A percentile compares a stretch with the other conserved stretches of the same genome.
Conservation (phyloP, 2,329 filamentous ascomycete genomes). For the Didymellaceae sp. region DNA sequence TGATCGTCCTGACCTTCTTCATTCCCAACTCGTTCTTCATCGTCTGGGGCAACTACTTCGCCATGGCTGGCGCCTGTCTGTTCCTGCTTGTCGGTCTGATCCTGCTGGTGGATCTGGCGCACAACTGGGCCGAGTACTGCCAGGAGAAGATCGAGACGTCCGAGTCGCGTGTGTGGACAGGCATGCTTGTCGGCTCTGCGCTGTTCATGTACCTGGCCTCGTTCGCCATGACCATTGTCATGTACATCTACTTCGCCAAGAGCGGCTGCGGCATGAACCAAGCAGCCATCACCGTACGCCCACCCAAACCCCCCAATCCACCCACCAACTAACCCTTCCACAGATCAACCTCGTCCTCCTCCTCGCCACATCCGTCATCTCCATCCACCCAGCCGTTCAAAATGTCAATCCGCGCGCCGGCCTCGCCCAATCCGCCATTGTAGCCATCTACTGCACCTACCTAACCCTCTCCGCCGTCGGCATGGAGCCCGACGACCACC, state of each 20-base stretch:
- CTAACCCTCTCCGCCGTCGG: constrained; percentile 97
- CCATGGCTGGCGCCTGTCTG: constrained; percentile 85
- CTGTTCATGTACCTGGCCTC: constrained; percentile 91
- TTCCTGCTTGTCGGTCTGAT: constrained; percentile 94
- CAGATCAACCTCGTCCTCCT: constrained; percentile 84
- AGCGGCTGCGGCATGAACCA: constrained; percentile 93
- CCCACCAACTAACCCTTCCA: constrained; percentile 8
- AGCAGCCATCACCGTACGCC: constrained; percentile 78
- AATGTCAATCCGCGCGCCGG: constrained; percentile 92
- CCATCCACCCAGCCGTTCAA: constrained; percentile 88
- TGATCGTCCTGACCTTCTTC: constrained; percentile 91
- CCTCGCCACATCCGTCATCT: constrained; percentile 79
- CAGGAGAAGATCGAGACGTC: constrained; percentile 89
- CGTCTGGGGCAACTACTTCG: constrained; percentile 93
- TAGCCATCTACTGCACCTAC: constrained; percentile 97
- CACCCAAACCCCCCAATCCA: background rate
- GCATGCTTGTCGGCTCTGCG: constrained; percentile 87
- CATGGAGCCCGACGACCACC: constrained; percentile 94
- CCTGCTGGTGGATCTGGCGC: constrained; percentile 90
- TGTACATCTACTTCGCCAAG: constrained; percentile 94
- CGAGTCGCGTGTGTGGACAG: constrained; percentile 84
- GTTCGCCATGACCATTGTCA: constrained; percentile 91
- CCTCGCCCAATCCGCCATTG: constrained; percentile 96
- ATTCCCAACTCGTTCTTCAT: constrained; percentile 96
- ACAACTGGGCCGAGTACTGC: constrained; percentile 97